Evolutionary conservation across 2,329 filamentous ascomycete species (phyloP), one percentile per base, ranked within the genome.

Genomic region (Trichophyton schoenleinii): DNA sequence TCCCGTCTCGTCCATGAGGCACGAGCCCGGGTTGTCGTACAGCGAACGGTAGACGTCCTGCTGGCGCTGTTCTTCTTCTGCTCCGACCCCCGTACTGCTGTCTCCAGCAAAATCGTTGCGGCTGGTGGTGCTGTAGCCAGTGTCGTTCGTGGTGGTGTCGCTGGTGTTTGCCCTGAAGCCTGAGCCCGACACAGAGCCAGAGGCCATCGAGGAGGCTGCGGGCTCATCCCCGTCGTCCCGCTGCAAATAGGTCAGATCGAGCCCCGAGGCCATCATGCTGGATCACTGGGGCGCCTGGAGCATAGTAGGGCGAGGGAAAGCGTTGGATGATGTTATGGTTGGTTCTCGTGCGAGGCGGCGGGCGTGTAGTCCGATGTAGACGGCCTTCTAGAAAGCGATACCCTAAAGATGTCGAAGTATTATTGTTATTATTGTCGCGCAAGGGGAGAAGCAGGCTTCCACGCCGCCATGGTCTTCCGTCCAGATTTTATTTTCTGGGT

Each of bases 161-260:
- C 41, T 58, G 36, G 18, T 58, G 55, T 55, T 55, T 55, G 52
- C 52, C n/a, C 28, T n/a, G n/a, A 55, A 55, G 52, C 52, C 52
- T 28, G 52, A 55, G 28, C 52, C 52, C 0, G 34, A 38, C 9
- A 38, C 34, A 38, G 34, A 38, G 34, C 34, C 34, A 13, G 34
- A 38, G 11, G 34, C 34, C 52, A 55, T 55, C 28, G 52, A 55
- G 48, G 48, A 53, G 9, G 48, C 48, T 11, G 52, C 52, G 28
- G 52, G 22, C 49, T 53, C 49, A 25, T 53, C 49, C 5, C 28
- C 52, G 52, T 55, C 52, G 52, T 55, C 52, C 31, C 52, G 52
- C 49, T 53, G 49, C 52, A 55, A 18, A 15, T 34, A 55, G 28
- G 52, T 55, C 25, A 55, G 52, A 55, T 55, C 52, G 15, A 55